Base-by-base conservation (phyloP, 228 moss, liverwort and hornwort genomes). In the Sphagnum fallax region DNA sequence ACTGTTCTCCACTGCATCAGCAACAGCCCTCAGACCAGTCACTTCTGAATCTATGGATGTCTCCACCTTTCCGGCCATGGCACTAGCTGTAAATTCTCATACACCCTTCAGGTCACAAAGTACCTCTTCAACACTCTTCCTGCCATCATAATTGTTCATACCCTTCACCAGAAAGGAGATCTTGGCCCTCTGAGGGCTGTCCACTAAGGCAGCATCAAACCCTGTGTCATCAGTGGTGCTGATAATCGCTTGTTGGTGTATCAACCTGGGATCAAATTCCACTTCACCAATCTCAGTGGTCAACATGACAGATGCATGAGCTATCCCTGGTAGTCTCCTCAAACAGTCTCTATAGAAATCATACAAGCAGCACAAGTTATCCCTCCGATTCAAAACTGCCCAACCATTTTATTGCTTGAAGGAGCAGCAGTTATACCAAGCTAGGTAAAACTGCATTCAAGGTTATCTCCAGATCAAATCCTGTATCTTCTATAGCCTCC, bases 361-460 rank as follows among this genome's bases (percentile, higher is more conserved):
- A 86, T 90, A 75, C 95, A 95, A 52, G 92, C 84, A 4, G 95
- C 81, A 62, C 95, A 92, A 48, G 95, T 95, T 92, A 95, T 95
- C 50, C 95, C 95, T 71, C 73, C 72, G 52, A 95, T 92, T 79
- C 89, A 83, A 73, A 92, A 95, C 62, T 91, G 92, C 32, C 87
- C 90, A 10, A 89, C 51, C 4, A 89, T 65, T 10, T 75, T 82
- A 0, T 66, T 73, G 0, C 64, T 60, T 16, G 53, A 62, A 5
- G 32, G 50, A 4, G 71, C 79, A 32, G 52, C 73, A 32, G 32
- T 2, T 4, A 52, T 60, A 49, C 47, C 67, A 62, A 50, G 66
- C 47, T 8, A 0, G 67, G 53, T 4, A 81, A 16, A 1, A 78
- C 50, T 5, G 73, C 57, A 49, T 65, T 76, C 5, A 55, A 50